Base-by-base conservation (phyloP, 2,329 filamentous ascomycete genomes). In the Alternaria metachromatica region DNA sequence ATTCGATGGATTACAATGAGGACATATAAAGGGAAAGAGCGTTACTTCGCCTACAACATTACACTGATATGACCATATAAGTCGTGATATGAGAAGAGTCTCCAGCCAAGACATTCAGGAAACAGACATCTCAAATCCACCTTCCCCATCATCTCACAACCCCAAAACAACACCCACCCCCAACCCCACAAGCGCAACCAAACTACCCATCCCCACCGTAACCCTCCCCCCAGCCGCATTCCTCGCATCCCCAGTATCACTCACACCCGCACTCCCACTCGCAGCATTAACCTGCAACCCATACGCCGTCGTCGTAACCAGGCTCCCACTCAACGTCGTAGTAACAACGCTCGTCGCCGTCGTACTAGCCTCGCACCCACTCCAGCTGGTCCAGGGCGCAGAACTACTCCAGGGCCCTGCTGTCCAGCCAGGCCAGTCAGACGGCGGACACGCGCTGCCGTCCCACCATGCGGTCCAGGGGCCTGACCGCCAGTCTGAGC, bases 361-460 rank as follows among this genome's bases (percentile, higher is more conserved):
- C 9, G 78, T 80, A 2, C 49, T 68, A 8, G 72, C 76, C 8
- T 72, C 71, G 51, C 79, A 80, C 0, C 65, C 76, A 5, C 51
- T 58, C 79, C 79, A 80, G 5, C 67, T 74, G 6, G 75, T 79
- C 78, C 78, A 80, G 3, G 78, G 78, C 13, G 78, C 75, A 41
- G 55, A 56, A 11, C 76, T 80, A 25, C 69, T 72, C 78, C 78
- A 80, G 0, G 74, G 71, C 0, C 77, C 78, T 1, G 70, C 63
- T 7, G 78, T 80, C 78, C 78, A 80, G 4, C 78, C 78, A 10
- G 77, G 76, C 78, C 78, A 80, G 57, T 79, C 76, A 1, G 70
- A 68, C 0, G 66, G 63, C 1, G 78, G 78, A 37, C 78, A 80
- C 5, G 67, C 73, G 13, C 55, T 64, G 33, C 73, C 75, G 18